Conservation (phyloP, 1,284 basidiomycete genomes). For the Ganoderma lingzhi region DNA sequence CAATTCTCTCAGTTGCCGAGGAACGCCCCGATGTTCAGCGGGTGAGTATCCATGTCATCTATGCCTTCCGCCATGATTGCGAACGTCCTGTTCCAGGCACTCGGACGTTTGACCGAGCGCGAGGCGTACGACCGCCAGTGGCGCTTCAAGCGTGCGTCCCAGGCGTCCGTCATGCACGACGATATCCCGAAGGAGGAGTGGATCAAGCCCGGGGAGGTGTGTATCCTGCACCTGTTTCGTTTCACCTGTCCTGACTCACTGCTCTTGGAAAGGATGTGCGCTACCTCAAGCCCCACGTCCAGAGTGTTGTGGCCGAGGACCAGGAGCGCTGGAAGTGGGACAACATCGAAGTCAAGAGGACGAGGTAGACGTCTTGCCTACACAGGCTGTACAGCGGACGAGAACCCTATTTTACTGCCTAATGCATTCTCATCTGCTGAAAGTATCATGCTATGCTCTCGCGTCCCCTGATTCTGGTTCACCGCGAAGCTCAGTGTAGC, state of each 20-base stretch:
- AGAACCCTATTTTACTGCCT: slow-evolving; percentile 15
- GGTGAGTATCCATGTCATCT: slow-evolving; percentile 52
- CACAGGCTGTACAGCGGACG: slow-evolving; percentile 18
- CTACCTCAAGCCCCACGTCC: slow-evolving; percentile 88
- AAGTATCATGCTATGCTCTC: neutral
- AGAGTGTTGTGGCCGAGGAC: slow-evolving; percentile 81
- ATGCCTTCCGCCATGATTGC: neutral
- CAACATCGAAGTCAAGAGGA: slow-evolving; percentile 69
- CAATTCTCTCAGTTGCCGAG: slow-evolving; percentile 72
- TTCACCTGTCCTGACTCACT: slow-evolving; percentile 5
- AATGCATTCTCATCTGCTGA: slow-evolving; percentile 24
- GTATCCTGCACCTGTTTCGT: slow-evolving; percentile 32
- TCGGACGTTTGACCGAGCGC: slow-evolving; percentile 81
- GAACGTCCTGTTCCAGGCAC: slow-evolving; percentile 62
- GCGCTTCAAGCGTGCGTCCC: slow-evolving; percentile 88
- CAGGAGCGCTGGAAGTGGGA: slow-evolving; percentile 89
- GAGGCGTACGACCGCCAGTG: slow-evolving; percentile 93
- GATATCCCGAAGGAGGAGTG: slow-evolving; percentile 89
- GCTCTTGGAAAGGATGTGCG: slow-evolving; percentile 78
- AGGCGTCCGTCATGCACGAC: slow-evolving; percentile 84
- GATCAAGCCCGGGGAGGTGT: slow-evolving; percentile 82
- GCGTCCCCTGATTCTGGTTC: neutral
- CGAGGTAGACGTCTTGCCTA: slow-evolving; percentile 49
- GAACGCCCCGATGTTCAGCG: slow-evolving; percentile 88
- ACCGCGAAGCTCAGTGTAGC: neutral